Percentiles rank a stretch among this genome's conserved stretches.
phyloP scores from a whole-genome alignment of 331 rosid genomes.

The Malus hybrid region DNA sequence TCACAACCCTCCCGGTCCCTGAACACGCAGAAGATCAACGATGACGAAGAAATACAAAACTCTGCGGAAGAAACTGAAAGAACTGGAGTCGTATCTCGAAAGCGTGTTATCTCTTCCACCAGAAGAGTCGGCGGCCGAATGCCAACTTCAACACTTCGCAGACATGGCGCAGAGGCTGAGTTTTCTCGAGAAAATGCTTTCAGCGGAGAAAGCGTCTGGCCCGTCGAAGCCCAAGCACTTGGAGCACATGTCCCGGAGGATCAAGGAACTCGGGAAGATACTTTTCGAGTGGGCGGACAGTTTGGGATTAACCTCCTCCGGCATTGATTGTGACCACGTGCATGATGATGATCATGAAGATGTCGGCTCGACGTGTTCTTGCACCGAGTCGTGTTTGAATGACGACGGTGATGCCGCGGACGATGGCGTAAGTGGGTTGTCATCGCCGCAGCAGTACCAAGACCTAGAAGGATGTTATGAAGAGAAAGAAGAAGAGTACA shows the following conservation, averaged over 20 bases:
- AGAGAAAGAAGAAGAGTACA: conserved; percentile 3
- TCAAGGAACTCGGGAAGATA: conserved; percentile 13
- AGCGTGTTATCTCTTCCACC: conserved; percentile 6
- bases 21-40: not conserved
- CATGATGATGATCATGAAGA: conserved; percentile 1
- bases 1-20: not conserved
- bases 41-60: conserved; percentile 30
- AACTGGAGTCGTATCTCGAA: conserved; percentile 27
- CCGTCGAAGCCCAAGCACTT: conserved; percentile 33
- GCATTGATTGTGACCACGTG: not conserved
- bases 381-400: conserved; percentile 38
- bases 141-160: not conserved
- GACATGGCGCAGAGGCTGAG: conserved; percentile 29
- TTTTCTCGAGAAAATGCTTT: conserved; percentile 31
- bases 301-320: not conserved
- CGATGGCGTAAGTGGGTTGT: not conserved
- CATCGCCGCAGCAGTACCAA: not conserved
- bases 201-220: conserved; percentile 42
- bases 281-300: conserved; percentile 14
- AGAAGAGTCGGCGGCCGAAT: not conserved
- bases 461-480: not conserved
- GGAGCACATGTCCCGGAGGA: conserved; percentile 17
- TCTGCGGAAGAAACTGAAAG: conserved; percentile 40
- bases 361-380: conserved; percentile 36
- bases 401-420: conserved; percentile 33